Conservation (phyloP, 2,329 filamentous ascomycete genomes). For the Aureobasidium sp. region DNA sequence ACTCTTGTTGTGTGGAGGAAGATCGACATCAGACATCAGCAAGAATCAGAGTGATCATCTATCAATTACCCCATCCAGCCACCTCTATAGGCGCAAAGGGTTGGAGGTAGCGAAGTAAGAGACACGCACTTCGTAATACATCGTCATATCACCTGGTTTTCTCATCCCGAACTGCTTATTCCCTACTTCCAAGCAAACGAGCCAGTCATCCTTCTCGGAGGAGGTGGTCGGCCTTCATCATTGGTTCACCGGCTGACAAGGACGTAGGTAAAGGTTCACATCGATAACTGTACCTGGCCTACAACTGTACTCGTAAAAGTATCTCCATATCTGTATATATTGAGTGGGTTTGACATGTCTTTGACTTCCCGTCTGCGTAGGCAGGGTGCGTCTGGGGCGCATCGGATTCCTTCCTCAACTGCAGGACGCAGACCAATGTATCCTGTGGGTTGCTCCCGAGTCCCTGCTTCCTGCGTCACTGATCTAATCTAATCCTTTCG, state of each 20-base stretch:
- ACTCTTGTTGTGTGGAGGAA: neutral
- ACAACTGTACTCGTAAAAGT: neutral
- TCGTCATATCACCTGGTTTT: neutral
- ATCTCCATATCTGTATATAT: neutral
- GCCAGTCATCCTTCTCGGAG: neutral
- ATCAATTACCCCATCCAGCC: neutral
- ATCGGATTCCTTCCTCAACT: neutral
- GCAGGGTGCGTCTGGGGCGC: neutral
- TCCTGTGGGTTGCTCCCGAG: neutral
- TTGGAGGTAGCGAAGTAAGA: constrained; percentile 1
- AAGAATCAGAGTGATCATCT: neutral
- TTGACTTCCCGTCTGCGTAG: neutral
- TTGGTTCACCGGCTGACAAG: neutral
- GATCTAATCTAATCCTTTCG: neutral
- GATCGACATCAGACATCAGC: neutral
- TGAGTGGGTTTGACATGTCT: neutral
- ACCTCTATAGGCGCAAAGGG: neutral
- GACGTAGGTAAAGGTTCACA: neutral
- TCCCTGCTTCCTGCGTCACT: neutral
- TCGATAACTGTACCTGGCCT: neutral
- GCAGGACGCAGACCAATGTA: neutral
- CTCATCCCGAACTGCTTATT: neutral
- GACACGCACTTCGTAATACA: neutral
- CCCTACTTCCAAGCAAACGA: neutral
- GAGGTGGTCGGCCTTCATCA: neutral